A percentile compares a stretch with the other conserved stretches of the same genome.
phyloP scores from a whole-genome alignment of 2,329 filamentous ascomycete genomes.

The Fusarium sp. region DNA sequence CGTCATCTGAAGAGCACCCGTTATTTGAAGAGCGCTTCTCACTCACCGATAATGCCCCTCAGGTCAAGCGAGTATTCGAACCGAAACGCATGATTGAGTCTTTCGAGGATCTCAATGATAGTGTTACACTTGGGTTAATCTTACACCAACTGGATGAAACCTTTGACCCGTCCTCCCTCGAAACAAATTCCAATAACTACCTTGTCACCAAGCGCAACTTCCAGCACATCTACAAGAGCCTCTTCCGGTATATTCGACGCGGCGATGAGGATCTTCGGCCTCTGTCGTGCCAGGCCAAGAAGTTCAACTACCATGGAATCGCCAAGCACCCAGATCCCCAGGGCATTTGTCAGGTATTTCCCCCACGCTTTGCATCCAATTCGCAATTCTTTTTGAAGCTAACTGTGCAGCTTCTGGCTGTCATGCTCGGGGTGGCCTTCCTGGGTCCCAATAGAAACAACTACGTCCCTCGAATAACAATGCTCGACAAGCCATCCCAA shows the following conservation, averaged over 20 bases:
- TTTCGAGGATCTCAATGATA: constrained; percentile 66
- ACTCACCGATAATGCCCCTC: constrained; percentile 25
- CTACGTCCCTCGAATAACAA: constrained; percentile 63
- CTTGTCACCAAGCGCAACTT: constrained; percentile 65
- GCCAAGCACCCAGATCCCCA: constrained; percentile 68
- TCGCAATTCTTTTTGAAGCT: neutral
- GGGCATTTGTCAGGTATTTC: constrained; percentile 64
- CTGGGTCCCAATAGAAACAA: constrained; percentile 67
- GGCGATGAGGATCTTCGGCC: too few species aligned
- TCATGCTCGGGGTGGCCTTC: constrained; percentile 72
- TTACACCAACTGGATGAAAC: constrained; percentile 69
- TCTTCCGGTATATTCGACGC: constrained; percentile 68
- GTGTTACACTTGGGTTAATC: constrained; percentile 66
- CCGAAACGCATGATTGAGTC: constrained; percentile 61
- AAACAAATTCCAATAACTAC: constrained; percentile 60
- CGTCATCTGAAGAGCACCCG: too few species aligned
- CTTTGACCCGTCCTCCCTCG: constrained; percentile 68
- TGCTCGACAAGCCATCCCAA: constrained; percentile 59
- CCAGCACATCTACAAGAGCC: constrained; percentile 66
- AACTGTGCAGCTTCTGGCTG: constrained; percentile 66
- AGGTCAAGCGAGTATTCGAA: constrained; percentile 58
- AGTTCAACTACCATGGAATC: constrained; percentile 68
- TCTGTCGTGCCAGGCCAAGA: constrained; percentile 65
- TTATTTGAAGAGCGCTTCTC: too few species aligned
- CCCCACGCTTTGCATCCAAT: neutral